phyloP scores from a whole-genome alignment of 2,329 filamentous ascomycete species.

The Metarhizium sp. region DNA sequence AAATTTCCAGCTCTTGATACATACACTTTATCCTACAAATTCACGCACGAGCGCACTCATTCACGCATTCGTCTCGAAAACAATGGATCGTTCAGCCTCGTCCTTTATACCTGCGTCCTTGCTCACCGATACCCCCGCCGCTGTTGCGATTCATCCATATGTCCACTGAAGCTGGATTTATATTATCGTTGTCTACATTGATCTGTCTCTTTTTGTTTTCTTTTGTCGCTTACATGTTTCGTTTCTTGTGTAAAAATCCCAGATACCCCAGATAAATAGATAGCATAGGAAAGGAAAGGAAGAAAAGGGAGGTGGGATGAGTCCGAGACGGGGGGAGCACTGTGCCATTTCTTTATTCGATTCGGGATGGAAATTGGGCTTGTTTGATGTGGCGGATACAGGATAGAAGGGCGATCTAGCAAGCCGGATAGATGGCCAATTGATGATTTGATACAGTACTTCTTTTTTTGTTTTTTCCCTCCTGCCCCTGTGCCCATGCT shows the following conservation, averaged over 20 bases:
- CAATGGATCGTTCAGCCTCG: neutral
- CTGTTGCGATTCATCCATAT: neutral
- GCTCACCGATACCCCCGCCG: neutral
- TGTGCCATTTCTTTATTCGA: neutral
- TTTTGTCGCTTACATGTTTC: neutral
- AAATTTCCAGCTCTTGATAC: neutral
- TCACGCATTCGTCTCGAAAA: neutral
- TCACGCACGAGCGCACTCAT: neutral
- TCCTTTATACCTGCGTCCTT: neutral
- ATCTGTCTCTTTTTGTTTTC: neutral
- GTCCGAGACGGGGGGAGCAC: neutral
- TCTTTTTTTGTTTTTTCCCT: neutral
- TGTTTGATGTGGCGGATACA: neutral
- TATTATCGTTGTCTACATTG: neutral
- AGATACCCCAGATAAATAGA: conserved; percentile 5
- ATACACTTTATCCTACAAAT: neutral
- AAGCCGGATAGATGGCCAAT: neutral
- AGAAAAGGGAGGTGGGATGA: too few species aligned
- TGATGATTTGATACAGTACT: neutral
- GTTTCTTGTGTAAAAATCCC: neutral
- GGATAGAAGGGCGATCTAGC: neutral
- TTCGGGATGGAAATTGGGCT: neutral
- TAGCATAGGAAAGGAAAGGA: neutral
- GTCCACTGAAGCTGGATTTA: neutral
- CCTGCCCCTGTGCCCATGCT: neutral